phyloP scores from a whole-genome alignment of 805 yeast species.

The Cyberlindnera maritima region DNA sequence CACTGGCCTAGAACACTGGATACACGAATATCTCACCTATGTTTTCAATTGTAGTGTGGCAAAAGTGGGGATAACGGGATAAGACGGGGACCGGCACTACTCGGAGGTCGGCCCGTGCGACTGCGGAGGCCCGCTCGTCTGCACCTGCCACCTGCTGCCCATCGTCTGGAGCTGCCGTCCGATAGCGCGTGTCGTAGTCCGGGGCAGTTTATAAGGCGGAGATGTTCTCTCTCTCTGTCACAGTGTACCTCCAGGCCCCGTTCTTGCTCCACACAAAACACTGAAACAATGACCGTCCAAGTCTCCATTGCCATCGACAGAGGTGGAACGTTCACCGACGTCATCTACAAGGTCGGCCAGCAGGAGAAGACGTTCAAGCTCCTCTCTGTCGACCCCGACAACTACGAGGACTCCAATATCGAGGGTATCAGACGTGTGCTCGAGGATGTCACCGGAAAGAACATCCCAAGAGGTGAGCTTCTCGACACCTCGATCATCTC shows the following conservation, averaged over 20 bases:
- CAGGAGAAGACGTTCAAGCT: conserved; percentile 37
- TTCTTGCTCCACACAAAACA: not conserved
- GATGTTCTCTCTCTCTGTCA: not conserved
- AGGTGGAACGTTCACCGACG: conserved; percentile 23
- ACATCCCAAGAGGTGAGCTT: conserved; percentile 32
- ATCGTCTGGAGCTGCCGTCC: conserved; percentile 11
- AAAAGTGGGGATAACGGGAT: no score
- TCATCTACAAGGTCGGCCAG: conserved; percentile 13
- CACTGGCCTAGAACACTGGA: conserved; percentile 34
- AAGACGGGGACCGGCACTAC: no score
- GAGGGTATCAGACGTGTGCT: conserved; percentile 48
- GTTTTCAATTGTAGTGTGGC: no score
- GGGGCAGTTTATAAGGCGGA: not conserved
- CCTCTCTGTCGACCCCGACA: conserved; percentile 44
- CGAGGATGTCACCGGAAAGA: conserved; percentile 34
- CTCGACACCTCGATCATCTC: conserved; percentile 37
- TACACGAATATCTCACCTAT: no score
- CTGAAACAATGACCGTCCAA: conserved; percentile 11
- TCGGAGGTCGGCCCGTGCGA: not conserved
- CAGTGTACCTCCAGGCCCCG: not conserved
- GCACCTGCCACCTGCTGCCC: conserved; percentile 1
- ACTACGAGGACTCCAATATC: conserved; percentile 49
- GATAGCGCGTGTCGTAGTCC: not conserved
- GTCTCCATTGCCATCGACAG: conserved; percentile 20
- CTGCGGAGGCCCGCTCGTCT: conserved; percentile 2